A percentile compares a stretch with the other conserved stretches of the same genome.
phyloP scores from a whole-genome alignment of 2,329 filamentous ascomycete genomes.

The Fusarium kyushuense region DNA sequence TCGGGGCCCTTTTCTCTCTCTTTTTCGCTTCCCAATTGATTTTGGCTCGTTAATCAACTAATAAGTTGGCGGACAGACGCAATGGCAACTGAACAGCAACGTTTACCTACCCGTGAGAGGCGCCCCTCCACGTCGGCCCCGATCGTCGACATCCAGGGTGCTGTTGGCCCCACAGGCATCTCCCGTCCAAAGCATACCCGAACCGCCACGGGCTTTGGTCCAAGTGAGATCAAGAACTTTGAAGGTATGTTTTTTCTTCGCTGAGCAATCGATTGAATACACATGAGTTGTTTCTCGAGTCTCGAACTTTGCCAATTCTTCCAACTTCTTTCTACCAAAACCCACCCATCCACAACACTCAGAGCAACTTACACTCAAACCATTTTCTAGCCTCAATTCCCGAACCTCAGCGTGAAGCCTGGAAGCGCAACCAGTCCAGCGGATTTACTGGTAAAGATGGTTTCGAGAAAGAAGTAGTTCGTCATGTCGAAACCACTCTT shows the following conservation, averaged over 20 bases:
- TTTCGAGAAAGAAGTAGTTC: slow-evolving; percentile 88
- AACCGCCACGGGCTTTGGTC: slow-evolving; percentile 93
- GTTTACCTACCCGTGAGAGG: slow-evolving; percentile 74
- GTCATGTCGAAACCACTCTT: slow-evolving; percentile 95
- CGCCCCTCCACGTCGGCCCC: slow-evolving; percentile 85
- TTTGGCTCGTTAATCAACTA: slow-evolving; percentile 27
- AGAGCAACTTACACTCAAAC: slow-evolving; percentile 23
- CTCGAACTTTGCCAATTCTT: background rate
- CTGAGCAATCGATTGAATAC: background rate
- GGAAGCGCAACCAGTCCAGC: slow-evolving; percentile 71
- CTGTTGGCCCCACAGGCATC: slow-evolving; percentile 86
- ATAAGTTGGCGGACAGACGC: slow-evolving; percentile 33
- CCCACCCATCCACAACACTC: background rate
- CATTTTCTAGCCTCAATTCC: slow-evolving; percentile 76
- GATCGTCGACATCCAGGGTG: slow-evolving; percentile 86
- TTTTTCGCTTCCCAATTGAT: slow-evolving; percentile 12
- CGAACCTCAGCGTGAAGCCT: slow-evolving; percentile 86
- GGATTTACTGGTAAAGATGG: slow-evolving; percentile 84
- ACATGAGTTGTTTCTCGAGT: background rate
- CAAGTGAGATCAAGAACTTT: slow-evolving; percentile 91
- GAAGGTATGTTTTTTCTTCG: slow-evolving; percentile 71
- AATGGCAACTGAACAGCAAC: slow-evolving; percentile 54
- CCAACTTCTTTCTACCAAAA: background rate
- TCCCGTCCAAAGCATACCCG: slow-evolving; percentile 94
- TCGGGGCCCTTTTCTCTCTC: slow-evolving; percentile 23